Conservation (phyloP, 129 eudicot genomes). For the Chrysanthemum lavandulifolium region DNA sequence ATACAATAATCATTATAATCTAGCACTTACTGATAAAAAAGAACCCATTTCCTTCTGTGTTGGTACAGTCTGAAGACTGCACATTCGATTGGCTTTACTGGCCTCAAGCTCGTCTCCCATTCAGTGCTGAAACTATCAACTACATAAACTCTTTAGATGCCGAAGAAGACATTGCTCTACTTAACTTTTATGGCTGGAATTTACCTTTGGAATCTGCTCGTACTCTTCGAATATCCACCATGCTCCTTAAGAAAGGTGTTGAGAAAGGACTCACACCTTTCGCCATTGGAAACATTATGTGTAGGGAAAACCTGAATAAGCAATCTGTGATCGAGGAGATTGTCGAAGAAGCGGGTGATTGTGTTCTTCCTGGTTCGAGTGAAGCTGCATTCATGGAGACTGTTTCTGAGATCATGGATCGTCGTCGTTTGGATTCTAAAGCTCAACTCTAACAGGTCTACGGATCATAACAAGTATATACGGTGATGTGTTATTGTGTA, state of each 20-base stretch:
- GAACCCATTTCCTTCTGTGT: not conserved
- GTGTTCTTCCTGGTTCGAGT: conserved; percentile 51
- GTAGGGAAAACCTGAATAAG: conserved; percentile 53
- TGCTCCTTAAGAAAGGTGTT: conserved; percentile 76
- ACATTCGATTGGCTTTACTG: conserved; percentile 50
- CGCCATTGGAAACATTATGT: conserved; percentile 65
- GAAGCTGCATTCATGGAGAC: conserved; percentile 57
- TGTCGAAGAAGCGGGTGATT: conserved; percentile 52
- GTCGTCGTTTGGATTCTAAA: conserved; percentile 45
- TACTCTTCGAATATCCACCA: conserved; percentile 59
- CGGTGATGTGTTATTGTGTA: not conserved
- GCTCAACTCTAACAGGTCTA: conserved; percentile 3
- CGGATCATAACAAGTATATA: not conserved
- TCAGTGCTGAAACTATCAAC: conserved; percentile 48
- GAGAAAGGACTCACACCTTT: conserved; percentile 64
- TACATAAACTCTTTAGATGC: conserved; percentile 69
- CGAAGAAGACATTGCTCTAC: conserved; percentile 67
- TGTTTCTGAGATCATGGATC: conserved; percentile 58
- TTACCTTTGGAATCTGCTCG: conserved; percentile 55
- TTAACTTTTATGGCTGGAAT: conserved; percentile 66
- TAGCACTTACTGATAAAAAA: not conserved
- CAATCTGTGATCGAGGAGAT: conserved; percentile 62
- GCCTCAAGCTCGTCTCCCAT: conserved; percentile 73
- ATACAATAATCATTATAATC: not conserved
- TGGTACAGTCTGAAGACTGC: conserved; percentile 58